Percentiles rank a stretch among this genome's conserved stretches.
Evolutionary conservation across 768 basidiomycete genomes (phyloP).

Genomic region (Tylopilus sp.): DNA sequence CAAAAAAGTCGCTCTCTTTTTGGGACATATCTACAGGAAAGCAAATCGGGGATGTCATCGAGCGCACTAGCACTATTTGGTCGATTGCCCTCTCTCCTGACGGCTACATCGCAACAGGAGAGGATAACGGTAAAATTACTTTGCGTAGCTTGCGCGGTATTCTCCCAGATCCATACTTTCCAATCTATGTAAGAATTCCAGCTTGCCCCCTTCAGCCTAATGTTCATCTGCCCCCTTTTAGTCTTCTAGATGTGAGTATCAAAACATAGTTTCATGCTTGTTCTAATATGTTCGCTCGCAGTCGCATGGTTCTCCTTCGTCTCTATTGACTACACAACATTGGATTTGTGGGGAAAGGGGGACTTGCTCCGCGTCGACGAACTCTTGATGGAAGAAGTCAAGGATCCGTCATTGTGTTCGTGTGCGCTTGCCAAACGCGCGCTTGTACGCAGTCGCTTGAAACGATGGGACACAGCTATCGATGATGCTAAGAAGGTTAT

Average conservation of each 20-base stretch:
- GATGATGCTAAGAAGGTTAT: background rate
- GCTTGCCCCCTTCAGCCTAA: background rate
- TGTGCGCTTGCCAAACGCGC: background rate
- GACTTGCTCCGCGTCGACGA: background rate
- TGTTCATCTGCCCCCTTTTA: background rate
- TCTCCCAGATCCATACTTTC: background rate
- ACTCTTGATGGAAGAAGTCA: background rate
- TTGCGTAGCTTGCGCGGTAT: background rate
- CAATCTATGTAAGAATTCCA: background rate
- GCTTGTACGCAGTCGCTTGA: background rate
- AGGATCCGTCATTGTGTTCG: background rate
- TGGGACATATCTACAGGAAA: background rate
- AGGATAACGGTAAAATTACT: background rate
- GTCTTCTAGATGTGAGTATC: background rate
- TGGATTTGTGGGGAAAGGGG: background rate
- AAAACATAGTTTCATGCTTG: background rate
- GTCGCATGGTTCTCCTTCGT: background rate
- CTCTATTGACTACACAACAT: background rate
- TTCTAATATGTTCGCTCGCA: background rate
- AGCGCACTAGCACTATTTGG: background rate
- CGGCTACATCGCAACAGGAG: background rate
- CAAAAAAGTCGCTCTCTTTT: background rate
- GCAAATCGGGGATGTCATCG: background rate
- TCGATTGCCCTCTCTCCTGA: conserved; percentile 1
- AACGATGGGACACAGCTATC: background rate